A percentile compares a stretch with the other conserved stretches of the same genome.
phyloP scores from a whole-genome alignment of 768 basidiomycete species.

The Russula olivacea region DNA sequence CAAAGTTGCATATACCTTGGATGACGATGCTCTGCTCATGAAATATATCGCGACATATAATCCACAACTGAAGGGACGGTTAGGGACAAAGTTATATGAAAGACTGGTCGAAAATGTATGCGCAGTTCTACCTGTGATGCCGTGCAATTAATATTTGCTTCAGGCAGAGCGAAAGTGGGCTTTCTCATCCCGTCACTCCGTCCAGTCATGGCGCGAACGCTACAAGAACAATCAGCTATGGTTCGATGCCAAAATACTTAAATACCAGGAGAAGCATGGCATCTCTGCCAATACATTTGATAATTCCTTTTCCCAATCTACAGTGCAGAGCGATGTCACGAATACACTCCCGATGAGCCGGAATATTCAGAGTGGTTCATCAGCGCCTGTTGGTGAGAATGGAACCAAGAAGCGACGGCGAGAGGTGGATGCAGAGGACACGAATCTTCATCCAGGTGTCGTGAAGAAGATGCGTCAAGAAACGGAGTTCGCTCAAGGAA shows the following conservation, averaged over 20 bases:
- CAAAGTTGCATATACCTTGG: constrained; percentile 30
- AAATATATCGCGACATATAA: constrained; percentile 48
- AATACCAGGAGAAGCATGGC: constrained; percentile 35
- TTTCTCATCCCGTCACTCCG: constrained; percentile 48
- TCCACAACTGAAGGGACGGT: constrained; percentile 38
- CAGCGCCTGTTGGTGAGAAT: not conserved
- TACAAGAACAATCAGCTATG: constrained; percentile 42
- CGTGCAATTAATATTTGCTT: constrained; percentile 1
- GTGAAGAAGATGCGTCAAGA: constrained; percentile 8
- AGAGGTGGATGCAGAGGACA: constrained; percentile 2
- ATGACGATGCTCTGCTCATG: constrained; percentile 41
- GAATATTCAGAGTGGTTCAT: not conserved
- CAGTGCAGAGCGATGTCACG: not conserved
- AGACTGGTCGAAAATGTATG: constrained; percentile 44
- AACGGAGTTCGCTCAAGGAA: not conserved
- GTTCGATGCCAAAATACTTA: constrained; percentile 42
- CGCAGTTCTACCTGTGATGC: not conserved
- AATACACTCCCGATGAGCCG: not conserved
- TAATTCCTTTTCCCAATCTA: not conserved
- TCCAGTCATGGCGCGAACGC: constrained; percentile 61
- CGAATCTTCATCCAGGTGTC: not conserved
- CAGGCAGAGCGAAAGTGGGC: constrained; percentile 42
- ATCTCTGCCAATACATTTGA: constrained; percentile 2
- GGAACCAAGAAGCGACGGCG: constrained; percentile 11
- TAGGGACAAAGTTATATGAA: constrained; percentile 43